These are phyloP conservation scores for Pharus latifolius DNA, from an alignment of 176 grass and related monocot species.

Conservation along the genomic window DNA sequence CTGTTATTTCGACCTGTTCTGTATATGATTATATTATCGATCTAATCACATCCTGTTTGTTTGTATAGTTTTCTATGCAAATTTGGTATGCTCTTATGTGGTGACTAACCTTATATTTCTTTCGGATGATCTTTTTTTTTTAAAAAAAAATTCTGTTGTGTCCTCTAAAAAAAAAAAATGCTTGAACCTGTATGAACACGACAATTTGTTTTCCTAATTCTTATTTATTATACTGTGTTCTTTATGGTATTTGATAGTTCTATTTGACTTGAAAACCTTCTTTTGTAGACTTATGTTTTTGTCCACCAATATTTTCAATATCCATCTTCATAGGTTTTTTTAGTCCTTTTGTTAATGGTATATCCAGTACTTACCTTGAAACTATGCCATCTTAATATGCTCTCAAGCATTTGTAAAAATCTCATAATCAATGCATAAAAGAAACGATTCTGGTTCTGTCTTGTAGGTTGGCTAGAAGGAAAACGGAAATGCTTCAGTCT, in stretches of 20 bases:
- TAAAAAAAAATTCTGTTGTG: neutral
- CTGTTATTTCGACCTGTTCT: neutral
- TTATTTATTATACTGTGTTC: neutral
- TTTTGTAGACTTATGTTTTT: too few species aligned
- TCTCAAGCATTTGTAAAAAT: neutral
- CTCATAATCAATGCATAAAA: constrained; percentile 4
- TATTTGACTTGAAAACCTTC: neutral
- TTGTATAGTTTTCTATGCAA: neutral
- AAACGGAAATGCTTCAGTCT: constrained; percentile 80
- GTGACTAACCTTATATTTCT: neutral
- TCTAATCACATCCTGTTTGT: neutral
- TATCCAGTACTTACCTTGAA: neutral
- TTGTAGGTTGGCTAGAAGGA: constrained; percentile 69
- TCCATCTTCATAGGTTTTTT: neutral
- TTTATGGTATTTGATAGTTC: neutral
- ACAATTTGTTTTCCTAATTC: too few species aligned
- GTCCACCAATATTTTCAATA: neutral
- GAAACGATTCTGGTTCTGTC: neutral
- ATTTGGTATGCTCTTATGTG: neutral
- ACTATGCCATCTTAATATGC: neutral
- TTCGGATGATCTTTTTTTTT: neutral
- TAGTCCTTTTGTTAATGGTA: neutral
- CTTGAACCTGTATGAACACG: too few species aligned
- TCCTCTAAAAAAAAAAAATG: neutral
- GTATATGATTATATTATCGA: neutral